These are phyloP conservation scores for Suillus plorans DNA, from an alignment of 768 basidiomycete genomes.

Conservation along the genomic window DNA sequence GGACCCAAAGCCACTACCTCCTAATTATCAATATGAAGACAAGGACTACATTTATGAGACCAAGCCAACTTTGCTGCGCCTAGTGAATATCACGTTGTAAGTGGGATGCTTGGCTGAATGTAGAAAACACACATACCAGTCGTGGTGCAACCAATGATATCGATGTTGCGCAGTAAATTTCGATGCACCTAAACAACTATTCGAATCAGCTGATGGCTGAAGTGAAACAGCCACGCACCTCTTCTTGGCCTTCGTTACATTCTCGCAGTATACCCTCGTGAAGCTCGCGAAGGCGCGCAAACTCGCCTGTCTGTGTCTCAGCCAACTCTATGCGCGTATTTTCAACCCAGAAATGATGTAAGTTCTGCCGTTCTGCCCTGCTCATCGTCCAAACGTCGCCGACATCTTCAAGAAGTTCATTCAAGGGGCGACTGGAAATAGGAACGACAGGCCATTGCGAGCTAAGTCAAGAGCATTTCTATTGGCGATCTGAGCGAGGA, in stretches of 20 bases:
- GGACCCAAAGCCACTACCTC: no score
- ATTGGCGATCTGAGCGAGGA: slow-evolving; percentile 72
- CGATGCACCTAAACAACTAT: slow-evolving; percentile 46
- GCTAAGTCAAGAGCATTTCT: slow-evolving; percentile 51
- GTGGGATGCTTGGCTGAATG: background rate
- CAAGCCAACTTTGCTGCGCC: slow-evolving; percentile 69
- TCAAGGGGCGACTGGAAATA: slow-evolving; percentile 34
- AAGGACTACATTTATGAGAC: no score
- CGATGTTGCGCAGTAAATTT: slow-evolving; percentile 48
- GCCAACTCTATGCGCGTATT: slow-evolving; percentile 36
- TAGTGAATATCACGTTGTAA: slow-evolving; percentile 19
- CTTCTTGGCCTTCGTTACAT: slow-evolving; percentile 45
- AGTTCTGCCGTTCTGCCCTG: slow-evolving; percentile 40
- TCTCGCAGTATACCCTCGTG: slow-evolving; percentile 40
- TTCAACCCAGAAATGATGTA: slow-evolving; percentile 49
- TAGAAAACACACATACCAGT: slow-evolving; percentile 47
- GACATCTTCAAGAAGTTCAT: slow-evolving; percentile 31
- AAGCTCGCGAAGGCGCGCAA: slow-evolving; percentile 38
- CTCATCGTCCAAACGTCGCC: slow-evolving; percentile 58
- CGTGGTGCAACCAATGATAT: slow-evolving; percentile 77
- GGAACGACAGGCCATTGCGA: slow-evolving; percentile 39
- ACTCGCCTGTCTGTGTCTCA: slow-evolving; percentile 37
- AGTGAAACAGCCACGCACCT: slow-evolving; percentile 39
- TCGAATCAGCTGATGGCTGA: background rate
- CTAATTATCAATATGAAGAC: no score